These are phyloP conservation scores for Lasiodiplodia theobromae DNA, from an alignment of 2,329 filamentous ascomycete species.

Conservation along the genomic window DNA sequence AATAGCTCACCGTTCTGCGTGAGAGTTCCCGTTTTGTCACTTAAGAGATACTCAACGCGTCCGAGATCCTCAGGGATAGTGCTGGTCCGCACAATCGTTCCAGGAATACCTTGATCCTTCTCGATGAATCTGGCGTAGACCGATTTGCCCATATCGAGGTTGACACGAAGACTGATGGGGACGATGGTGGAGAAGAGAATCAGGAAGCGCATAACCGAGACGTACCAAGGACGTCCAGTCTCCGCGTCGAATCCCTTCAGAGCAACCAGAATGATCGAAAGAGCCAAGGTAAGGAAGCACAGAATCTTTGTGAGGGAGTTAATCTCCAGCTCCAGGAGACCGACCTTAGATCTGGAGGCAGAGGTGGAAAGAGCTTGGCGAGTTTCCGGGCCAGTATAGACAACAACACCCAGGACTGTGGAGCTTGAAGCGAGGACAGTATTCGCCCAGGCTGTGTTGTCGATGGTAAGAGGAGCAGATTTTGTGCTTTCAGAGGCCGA, in stretches of 20 bases:
- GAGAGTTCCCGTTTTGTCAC: constrained; percentile 97
- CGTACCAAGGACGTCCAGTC: constrained; percentile 80
- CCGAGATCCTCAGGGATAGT: constrained; percentile 97
- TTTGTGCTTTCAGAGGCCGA: constrained; percentile 46
- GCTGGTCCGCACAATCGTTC: constrained; percentile 91
- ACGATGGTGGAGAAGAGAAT: constrained; percentile 99
- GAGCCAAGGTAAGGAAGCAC: constrained; percentile 82
- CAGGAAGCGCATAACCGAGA: constrained; percentile 97
- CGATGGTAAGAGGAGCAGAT: constrained; percentile 82
- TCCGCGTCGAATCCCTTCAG: constrained; percentile 79
- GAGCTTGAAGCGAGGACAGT: constrained; percentile 95
- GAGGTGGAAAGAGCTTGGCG: constrained; percentile 92
- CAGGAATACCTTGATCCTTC: constrained; percentile 85
- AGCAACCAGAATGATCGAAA: constrained; percentile 88
- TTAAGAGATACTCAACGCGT: constrained; percentile 93
- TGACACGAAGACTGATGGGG: constrained; percentile 93
- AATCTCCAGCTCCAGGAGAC: constrained; percentile 92
- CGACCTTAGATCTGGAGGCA: constrained; percentile 90
- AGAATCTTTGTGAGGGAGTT: constrained; percentile 97
- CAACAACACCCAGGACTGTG: constrained; percentile 83
- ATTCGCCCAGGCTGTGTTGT: constrained; percentile 99
- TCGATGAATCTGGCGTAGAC: constrained; percentile 97
- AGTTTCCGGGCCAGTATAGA: constrained; percentile 95
- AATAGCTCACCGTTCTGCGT: constrained; percentile 76
- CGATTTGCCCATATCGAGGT: constrained; percentile 95